These are phyloP conservation scores for Gracilaria gracilis DNA, from an alignment of 23 red algal species.

Conservation along the genomic window DNA sequence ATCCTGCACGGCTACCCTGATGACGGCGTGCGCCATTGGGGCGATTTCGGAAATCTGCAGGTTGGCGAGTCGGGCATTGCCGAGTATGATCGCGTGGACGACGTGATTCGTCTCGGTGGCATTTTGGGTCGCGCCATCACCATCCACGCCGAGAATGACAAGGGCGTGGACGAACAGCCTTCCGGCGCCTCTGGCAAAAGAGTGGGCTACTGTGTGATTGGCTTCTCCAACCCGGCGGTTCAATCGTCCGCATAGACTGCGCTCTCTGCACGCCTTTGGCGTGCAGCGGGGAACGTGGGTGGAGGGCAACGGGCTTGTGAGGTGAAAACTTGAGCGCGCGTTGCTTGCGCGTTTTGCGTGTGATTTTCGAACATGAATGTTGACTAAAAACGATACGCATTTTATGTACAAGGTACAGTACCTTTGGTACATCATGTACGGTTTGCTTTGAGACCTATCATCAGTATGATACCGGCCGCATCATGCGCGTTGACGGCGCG, in stretches of 20 bases:
- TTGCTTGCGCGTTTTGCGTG: too few species aligned
- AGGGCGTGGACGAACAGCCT: constrained; percentile 56
- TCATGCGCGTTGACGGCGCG: too few species aligned
- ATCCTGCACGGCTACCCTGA: constrained; percentile 38
- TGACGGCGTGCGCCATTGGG: constrained; percentile 38
- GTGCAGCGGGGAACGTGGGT: too few species aligned
- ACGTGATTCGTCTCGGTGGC: constrained; percentile 46
- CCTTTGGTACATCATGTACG: too few species aligned
- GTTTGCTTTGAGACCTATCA: too few species aligned
- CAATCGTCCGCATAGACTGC: constrained; percentile 3
- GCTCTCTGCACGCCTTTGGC: too few species aligned
- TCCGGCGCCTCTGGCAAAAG: constrained; percentile 52
- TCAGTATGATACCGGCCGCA: too few species aligned
- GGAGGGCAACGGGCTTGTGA: too few species aligned
- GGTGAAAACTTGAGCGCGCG: too few species aligned
- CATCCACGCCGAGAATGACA: constrained; percentile 68
- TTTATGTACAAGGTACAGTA: too few species aligned
- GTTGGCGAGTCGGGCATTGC: constrained; percentile 32
- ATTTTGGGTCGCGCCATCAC: constrained; percentile 50
- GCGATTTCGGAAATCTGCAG: constrained; percentile 71
- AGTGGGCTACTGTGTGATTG: constrained; percentile 67
- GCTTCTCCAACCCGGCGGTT: constrained; percentile 30
- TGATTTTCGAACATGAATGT: too few species aligned
- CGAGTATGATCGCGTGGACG: constrained; percentile 40
- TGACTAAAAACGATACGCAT: too few species aligned